Evolutionary conservation across 306 rosid genomes (phyloP).

Genomic region (Abrus pulchellus): DNA sequence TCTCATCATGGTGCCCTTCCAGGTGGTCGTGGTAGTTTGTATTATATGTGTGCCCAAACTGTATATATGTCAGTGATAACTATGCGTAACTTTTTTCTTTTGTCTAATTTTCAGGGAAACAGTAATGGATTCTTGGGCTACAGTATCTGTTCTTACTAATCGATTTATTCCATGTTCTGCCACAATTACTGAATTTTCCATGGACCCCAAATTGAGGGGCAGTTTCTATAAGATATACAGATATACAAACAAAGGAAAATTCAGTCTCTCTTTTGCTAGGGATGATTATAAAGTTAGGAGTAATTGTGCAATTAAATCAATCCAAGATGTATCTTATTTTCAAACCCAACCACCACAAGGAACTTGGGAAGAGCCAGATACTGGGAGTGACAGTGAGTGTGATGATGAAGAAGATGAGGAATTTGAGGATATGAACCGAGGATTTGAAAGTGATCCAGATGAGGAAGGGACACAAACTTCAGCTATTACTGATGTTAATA

Average conservation of each 20-base stretch:
- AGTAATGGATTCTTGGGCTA: constrained; percentile 58
- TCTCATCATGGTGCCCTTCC: background rate
- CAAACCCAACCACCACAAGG: constrained; percentile 47
- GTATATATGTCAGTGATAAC: constrained; percentile 4
- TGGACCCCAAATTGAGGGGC: constrained; percentile 41
- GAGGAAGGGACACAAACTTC: constrained; percentile 61
- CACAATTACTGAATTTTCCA: constrained; percentile 41
- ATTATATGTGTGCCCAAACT: constrained; percentile 9
- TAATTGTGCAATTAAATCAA: constrained; percentile 40
- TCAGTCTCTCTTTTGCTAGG: constrained; percentile 41
- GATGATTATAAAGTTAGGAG: constrained; percentile 44
- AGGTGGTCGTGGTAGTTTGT: constrained; percentile 18
- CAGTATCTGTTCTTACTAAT: constrained; percentile 46
- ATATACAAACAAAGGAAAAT: constrained; percentile 42
- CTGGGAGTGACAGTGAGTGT: constrained; percentile 70
- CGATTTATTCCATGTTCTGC: constrained; percentile 46
- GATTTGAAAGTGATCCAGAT: constrained; percentile 61
- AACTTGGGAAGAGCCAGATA: constrained; percentile 87
- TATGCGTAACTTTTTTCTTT: constrained; percentile 42
- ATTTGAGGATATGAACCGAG: constrained; percentile 54
- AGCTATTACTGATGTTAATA: constrained; percentile 48
- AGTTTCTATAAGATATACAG: constrained; percentile 37
- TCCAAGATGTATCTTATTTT: constrained; percentile 44
- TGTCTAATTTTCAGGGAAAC: constrained; percentile 44
- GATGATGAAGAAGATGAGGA: constrained; percentile 64